These are phyloP conservation scores for Globisporangium sylvaticum DNA, from an alignment of 352 stramenopile genomes.

Conservation along the genomic window DNA sequence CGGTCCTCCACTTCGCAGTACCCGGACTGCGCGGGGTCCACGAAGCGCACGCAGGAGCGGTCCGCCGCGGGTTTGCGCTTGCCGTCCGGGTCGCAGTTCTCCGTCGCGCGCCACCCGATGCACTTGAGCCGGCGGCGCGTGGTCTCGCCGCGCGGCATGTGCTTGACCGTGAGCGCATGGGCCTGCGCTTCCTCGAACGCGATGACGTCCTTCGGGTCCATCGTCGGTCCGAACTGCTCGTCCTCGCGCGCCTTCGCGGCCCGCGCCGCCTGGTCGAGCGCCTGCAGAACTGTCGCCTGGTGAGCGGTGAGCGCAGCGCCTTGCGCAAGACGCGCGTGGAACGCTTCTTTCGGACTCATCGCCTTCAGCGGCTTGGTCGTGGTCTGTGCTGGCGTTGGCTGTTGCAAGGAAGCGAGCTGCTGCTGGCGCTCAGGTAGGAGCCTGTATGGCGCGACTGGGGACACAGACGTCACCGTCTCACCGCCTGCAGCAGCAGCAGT, in stretches of 20 bases:
- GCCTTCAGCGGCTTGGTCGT: neutral
- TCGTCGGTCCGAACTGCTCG: neutral
- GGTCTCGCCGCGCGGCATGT: conserved; percentile 19
- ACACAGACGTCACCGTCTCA: neutral
- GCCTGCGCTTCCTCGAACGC: conserved; percentile 18
- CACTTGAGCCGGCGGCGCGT: conserved; percentile 19
- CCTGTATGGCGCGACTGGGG: neutral
- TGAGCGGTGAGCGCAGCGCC: neutral
- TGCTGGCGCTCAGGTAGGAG: conserved; percentile 5
- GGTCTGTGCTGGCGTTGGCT: neutral
- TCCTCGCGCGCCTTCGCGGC: conserved; percentile 7
- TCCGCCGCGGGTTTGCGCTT: conserved; percentile 17
- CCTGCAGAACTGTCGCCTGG: neutral
- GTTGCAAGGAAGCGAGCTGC: neutral
- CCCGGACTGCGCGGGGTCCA: conserved; percentile 16
- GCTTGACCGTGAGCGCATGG: conserved; percentile 24
- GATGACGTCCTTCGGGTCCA: conserved; percentile 19
- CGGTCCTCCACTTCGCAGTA: conserved; percentile 30
- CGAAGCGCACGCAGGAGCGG: conserved; percentile 17
- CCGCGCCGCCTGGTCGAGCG: conserved; percentile 9
- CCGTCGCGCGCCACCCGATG: conserved; percentile 26
- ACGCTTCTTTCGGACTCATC: conserved; percentile 10
- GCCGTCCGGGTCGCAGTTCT: conserved; percentile 21
- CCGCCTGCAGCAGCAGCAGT: neutral
- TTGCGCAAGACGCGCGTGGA: conserved; percentile 11